phyloP scores from a whole-genome alignment of 75 land plant genomes.

The Pinus taeda region DNA sequence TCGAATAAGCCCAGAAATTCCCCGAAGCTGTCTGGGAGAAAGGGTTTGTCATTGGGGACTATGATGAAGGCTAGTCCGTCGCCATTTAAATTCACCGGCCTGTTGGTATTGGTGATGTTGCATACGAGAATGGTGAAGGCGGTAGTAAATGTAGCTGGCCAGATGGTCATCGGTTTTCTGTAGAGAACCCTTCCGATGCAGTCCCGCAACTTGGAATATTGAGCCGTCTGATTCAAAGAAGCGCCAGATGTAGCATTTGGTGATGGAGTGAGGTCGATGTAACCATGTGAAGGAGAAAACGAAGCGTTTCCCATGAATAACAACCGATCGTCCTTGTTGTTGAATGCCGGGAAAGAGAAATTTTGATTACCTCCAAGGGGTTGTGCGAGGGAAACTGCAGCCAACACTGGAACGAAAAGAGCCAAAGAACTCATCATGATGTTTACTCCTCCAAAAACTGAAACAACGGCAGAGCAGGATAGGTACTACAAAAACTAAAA shows the following conservation, averaged over 20 bases:
- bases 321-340: not conserved
- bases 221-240: not conserved
- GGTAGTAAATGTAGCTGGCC: conserved; percentile 30
- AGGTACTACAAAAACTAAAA: too few species aligned
- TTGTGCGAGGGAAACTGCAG: not conserved
- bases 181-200: conserved; percentile 19
- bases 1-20: conserved; percentile 32
- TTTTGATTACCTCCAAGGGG: not conserved
- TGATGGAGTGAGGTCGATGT: conserved; percentile 18
- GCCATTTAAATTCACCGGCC: conserved; percentile 6
- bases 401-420: not conserved
- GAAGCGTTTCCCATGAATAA: conserved; percentile 14
- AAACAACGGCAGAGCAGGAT: too few species aligned
- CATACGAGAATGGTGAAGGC: conserved; percentile 26
- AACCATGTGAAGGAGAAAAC: conserved; percentile 11
- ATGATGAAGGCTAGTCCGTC: conserved; percentile 47
- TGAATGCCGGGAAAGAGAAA: conserved; percentile 15
- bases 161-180: conserved; percentile 3
- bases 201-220: not conserved
- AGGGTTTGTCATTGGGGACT: conserved; percentile 9
- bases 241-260: not conserved
- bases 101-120: not conserved
- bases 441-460: too few species aligned
- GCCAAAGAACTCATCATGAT: not conserved
- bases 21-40: conserved; percentile 22